A percentile compares a stretch with the other conserved stretches of the same genome.
phyloP scores from a whole-genome alignment of 2,329 filamentous ascomycete genomes.

The Colletotrichum spaethianum region DNA sequence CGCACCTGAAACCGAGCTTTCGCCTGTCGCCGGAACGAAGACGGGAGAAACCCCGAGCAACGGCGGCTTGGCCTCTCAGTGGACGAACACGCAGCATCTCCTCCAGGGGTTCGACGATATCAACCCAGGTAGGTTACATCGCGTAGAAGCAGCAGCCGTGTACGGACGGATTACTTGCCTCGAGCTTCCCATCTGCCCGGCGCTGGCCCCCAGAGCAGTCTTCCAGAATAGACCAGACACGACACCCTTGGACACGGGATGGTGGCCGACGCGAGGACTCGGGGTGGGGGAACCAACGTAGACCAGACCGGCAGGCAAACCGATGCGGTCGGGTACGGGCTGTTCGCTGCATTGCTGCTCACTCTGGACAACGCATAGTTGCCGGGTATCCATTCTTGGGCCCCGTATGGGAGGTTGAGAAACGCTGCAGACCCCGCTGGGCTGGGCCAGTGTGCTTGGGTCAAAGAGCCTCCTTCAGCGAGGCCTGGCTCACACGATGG shows the following conservation, averaged over 20 bases:
- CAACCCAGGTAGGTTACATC: not conserved
- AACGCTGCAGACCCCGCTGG: not conserved
- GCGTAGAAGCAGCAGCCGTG: not conserved
- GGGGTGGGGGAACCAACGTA: not conserved
- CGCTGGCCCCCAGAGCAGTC: not conserved
- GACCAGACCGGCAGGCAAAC: not conserved
- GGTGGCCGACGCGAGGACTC: not conserved
- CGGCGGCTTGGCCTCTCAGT: not conserved
- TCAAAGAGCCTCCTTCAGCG: not conserved
- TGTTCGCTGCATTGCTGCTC: not conserved
- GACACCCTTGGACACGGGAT: not conserved
- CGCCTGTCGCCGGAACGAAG: not conserved
- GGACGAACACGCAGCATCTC: not conserved
- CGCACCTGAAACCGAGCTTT: slow-evolving; percentile 7
- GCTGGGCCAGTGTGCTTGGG: not conserved
- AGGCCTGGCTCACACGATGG: slow-evolving; percentile 1
- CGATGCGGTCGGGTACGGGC: not conserved
- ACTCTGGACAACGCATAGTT: not conserved
- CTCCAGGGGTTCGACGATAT: not conserved
- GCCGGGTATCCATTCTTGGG: not conserved
- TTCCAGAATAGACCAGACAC: not conserved
- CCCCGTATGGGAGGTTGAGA: not conserved
- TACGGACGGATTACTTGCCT: not conserved
- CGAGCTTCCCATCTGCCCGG: not conserved
- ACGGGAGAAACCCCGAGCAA: not conserved